A percentile compares a stretch with the other conserved stretches of the same genome.
Evolutionary conservation across 2,329 filamentous ascomycete genomes (phyloP).

Genomic region (Fusarium sp.): DNA sequence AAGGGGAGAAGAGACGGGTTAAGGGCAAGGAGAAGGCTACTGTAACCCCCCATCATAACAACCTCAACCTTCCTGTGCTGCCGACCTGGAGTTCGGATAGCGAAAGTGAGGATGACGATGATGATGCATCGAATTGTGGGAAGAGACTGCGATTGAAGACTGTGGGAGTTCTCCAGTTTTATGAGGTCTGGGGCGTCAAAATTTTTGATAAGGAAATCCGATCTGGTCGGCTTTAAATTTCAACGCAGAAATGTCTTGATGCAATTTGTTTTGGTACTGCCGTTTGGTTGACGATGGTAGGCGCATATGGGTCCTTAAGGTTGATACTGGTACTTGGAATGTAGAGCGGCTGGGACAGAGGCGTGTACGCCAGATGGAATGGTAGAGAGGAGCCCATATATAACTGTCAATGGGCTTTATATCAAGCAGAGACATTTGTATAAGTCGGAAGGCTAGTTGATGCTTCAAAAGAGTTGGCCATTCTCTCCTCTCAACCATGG

Average conservation of each 20-base stretch:
- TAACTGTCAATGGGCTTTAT: background rate
- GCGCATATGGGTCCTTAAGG: conserved; percentile 17
- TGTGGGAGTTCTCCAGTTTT: conserved; percentile 54
- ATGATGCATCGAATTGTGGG: conserved; percentile 49
- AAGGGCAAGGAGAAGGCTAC: conserved; percentile 54
- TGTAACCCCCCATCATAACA: conserved; percentile 24
- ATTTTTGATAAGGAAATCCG: conserved; percentile 71
- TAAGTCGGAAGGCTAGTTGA: background rate
- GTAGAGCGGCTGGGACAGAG: conserved; percentile 11
- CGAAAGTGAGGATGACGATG: conserved; percentile 52
- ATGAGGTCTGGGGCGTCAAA: conserved; percentile 60
- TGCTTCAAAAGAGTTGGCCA: too few species aligned
- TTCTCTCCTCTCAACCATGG: too few species aligned
- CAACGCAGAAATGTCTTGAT: background rate
- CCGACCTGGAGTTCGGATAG: conserved; percentile 51
- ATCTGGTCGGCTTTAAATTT: conserved; percentile 48
- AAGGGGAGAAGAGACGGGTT: conserved; percentile 47
- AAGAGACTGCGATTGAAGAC: conserved; percentile 54
- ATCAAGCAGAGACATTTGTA: background rate
- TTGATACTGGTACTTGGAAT: conserved; percentile 7
- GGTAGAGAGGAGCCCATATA: conserved; percentile 4
- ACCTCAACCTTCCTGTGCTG: conserved; percentile 47
- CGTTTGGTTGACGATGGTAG: background rate
- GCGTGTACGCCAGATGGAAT: background rate
- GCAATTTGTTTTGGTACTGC: conserved; percentile 16